phyloP scores from a whole-genome alignment of 192 early-diverging fungal genomes.

The Diversispora eburnea region DNA sequence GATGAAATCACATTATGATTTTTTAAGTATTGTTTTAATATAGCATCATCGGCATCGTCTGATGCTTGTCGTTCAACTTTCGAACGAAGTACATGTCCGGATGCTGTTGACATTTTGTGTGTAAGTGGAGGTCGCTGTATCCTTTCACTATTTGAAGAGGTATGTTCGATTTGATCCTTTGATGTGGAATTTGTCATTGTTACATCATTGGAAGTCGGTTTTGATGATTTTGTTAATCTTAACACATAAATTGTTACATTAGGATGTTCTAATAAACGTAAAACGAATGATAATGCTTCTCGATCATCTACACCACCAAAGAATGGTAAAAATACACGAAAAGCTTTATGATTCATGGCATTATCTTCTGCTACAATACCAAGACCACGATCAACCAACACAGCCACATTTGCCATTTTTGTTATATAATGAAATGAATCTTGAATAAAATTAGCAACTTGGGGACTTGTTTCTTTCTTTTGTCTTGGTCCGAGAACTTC shows the following conservation, averaged over 20 bases:
- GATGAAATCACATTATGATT: slow-evolving; percentile 13
- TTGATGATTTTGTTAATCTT: slow-evolving; percentile 37
- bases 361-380: slow-evolving; percentile 35
- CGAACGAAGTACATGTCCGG: not conserved
- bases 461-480: slow-evolving; percentile 35
- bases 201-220: slow-evolving; percentile 2
- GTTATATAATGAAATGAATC: slow-evolving; percentile 38
- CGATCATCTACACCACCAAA: slow-evolving; percentile 72
- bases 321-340: slow-evolving; percentile 63
- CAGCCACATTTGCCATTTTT: slow-evolving; percentile 40
- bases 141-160: not conserved
- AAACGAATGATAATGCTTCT: slow-evolving; percentile 52
- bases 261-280: slow-evolving; percentile 45
- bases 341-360: slow-evolving; percentile 27
- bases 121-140: slow-evolving; percentile 8
- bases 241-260: slow-evolving; percentile 44
- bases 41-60: slow-evolving; percentile 1
- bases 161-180: not conserved
- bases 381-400: slow-evolving; percentile 78
- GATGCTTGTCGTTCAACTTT: slow-evolving; percentile 19
- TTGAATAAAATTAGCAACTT: slow-evolving; percentile 46
- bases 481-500: not conserved
- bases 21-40: slow-evolving; percentile 6
- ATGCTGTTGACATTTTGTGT: slow-evolving; percentile 26
- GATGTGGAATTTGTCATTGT: not conserved